phyloP scores from a whole-genome alignment of 2,329 filamentous ascomycete species.

The Trichophyton verrucosum region DNA sequence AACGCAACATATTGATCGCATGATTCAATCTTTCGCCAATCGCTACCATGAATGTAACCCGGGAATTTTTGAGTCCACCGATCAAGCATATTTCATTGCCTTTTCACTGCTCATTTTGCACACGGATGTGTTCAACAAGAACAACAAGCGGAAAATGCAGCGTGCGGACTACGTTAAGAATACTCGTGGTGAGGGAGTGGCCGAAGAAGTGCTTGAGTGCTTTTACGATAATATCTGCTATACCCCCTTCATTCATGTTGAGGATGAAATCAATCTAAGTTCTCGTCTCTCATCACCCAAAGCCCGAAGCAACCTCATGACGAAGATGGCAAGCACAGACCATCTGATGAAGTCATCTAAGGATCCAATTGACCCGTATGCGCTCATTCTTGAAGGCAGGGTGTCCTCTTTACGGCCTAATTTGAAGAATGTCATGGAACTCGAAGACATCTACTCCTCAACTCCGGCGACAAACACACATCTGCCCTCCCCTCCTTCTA shows the following conservation, averaged over 20 bases:
- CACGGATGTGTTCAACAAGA: slow-evolving; percentile 99
- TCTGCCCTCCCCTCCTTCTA: slow-evolving; percentile 44
- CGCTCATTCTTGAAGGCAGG: slow-evolving; percentile 80
- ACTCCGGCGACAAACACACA: slow-evolving; percentile 56
- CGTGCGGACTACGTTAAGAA: slow-evolving; percentile 93
- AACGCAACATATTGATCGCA: slow-evolving; percentile 94
- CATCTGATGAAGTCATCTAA: slow-evolving; percentile 52
- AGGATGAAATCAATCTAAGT: slow-evolving; percentile 66
- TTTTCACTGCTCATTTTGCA: slow-evolving; percentile 94
- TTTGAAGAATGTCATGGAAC: slow-evolving; percentile 78
- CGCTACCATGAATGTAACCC: slow-evolving; percentile 97
- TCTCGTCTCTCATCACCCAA: slow-evolving; percentile 61
- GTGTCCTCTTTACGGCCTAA: slow-evolving; percentile 71
- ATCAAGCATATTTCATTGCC: slow-evolving; percentile 96
- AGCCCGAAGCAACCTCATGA: slow-evolving; percentile 52
- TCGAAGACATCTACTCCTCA: slow-evolving; percentile 88
- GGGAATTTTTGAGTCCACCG: slow-evolving; percentile 77
- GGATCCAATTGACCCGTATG: slow-evolving; percentile 91
- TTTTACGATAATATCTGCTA: slow-evolving; percentile 99
- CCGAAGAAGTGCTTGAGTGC: slow-evolving; percentile 82
- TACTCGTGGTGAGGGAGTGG: slow-evolving; percentile 80
- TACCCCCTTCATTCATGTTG: slow-evolving; percentile 94
- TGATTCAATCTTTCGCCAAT: slow-evolving; percentile 86
- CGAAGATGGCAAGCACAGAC: slow-evolving; percentile 54
- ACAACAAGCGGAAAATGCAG: slow-evolving; percentile 99